Conservation (phyloP, 2,329 filamentous ascomycete species). For the Daldinia sp. region DNA sequence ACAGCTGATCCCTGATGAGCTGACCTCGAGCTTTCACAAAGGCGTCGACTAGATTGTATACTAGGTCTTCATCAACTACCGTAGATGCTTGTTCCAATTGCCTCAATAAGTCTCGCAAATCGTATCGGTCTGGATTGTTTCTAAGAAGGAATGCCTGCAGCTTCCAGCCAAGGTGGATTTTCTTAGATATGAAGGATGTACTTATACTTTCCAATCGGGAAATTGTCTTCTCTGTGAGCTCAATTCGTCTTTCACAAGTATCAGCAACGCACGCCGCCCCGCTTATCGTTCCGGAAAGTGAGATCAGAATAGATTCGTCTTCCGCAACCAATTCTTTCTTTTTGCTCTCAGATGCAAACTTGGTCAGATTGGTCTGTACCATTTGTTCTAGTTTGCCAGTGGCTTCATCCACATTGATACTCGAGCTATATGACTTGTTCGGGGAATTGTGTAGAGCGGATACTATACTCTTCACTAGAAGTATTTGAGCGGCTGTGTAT, state of each 20-base stretch:
- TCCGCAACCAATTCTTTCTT: constrained; percentile 21
- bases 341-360: constrained; percentile 41
- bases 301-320: constrained; percentile 34
- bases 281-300: constrained; percentile 42
- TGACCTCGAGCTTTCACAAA: constrained; percentile 43
- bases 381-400: constrained; percentile 43
- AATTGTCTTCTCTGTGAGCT: constrained; percentile 42
- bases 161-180: constrained; percentile 47
- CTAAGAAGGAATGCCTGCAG: constrained; percentile 48
- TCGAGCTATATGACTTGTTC: constrained; percentile 31
- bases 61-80: constrained; percentile 40
- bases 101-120: constrained; percentile 33
- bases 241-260: constrained; percentile 31
- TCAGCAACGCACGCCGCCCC: constrained; percentile 44
- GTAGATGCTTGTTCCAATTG: constrained; percentile 42
- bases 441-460: constrained; percentile 39
- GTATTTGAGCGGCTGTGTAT: constrained; percentile 36
- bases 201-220: constrained; percentile 43
- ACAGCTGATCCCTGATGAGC: constrained; percentile 38
- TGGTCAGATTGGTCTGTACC: constrained; percentile 42
- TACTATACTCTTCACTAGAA: constrained; percentile 47
- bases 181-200: constrained; percentile 36
- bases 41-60: constrained; percentile 48
- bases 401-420: constrained; percentile 35
- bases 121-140: constrained; percentile 44